These are phyloP conservation scores for Mortierella sp. DNA, from an alignment of 371 early-diverging fungal genomes.

Conservation along the genomic window DNA sequence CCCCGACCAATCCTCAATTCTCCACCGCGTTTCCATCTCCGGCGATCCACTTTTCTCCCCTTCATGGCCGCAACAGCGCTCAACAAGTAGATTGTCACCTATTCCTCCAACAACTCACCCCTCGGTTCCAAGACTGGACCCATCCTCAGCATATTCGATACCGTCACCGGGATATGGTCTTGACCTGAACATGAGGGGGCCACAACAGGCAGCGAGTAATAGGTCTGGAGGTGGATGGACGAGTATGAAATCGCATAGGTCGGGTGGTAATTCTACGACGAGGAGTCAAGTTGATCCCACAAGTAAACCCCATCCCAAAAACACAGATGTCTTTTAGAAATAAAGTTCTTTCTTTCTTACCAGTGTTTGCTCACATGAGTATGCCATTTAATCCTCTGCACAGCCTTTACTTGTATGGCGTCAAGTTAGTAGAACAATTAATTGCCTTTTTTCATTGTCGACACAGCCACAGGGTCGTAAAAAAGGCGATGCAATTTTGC, in stretches of 20 bases:
- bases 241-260: background rate
- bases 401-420: too few species aligned
- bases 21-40: background rate
- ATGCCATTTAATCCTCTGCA: too few species aligned
- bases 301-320: too few species aligned
- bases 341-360: too few species aligned
- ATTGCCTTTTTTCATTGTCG: too few species aligned
- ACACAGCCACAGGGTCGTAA: too few species aligned
- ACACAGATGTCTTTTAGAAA: too few species aligned
- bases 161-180: background rate
- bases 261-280: background rate
- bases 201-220: background rate
- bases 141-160: background rate
- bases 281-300: background rate
- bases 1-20: background rate
- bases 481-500: too few species aligned
- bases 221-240: background rate
- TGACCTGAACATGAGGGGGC: background rate
- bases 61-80: conserved; percentile 2
- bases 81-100: background rate
- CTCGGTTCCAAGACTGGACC: background rate
- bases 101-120: background rate
- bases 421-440: too few species aligned
- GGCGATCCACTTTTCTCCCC: background rate
- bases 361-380: too few species aligned